These are phyloP conservation scores for Trichoderma simmonsii DNA, from an alignment of 2,329 filamentous ascomycete species.

Conservation along the genomic window DNA sequence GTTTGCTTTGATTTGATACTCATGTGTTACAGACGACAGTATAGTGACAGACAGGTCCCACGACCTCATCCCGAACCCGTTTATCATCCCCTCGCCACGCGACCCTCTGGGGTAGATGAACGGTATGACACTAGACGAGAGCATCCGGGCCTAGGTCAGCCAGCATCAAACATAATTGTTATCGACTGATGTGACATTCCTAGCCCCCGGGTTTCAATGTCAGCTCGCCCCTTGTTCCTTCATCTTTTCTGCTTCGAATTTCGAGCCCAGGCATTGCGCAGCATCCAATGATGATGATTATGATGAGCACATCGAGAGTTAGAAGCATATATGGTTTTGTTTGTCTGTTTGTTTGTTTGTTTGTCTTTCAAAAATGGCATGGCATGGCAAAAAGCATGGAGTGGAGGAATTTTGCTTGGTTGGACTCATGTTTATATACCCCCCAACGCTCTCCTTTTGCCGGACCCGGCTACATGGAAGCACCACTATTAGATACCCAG, in stretches of 20 bases:
- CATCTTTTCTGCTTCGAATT: background rate
- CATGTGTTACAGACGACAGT: constrained; percentile 21
- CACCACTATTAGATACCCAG: constrained; percentile 13
- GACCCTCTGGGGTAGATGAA: background rate
- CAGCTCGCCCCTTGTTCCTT: background rate
- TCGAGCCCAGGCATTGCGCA: background rate
- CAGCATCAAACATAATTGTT: constrained; percentile 10
- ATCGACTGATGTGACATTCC: constrained; percentile 12
- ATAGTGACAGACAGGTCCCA: background rate
- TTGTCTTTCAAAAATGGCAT: background rate
- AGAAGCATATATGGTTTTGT: background rate
- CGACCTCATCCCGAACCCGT: constrained; percentile 16
- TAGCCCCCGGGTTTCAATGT: background rate
- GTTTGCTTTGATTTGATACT: constrained; percentile 16
- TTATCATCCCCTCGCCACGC: constrained; percentile 22
- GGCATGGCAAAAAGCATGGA: background rate
- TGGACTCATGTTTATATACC: constrained; percentile 9
- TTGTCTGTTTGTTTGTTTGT: background rate
- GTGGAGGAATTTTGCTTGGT: constrained; percentile 8
- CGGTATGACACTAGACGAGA: constrained; percentile 22
- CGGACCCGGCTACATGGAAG: background rate
- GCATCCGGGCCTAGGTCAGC: constrained; percentile 7
- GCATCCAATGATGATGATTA: background rate
- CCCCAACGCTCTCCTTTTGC: background rate
- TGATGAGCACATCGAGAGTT: background rate